Evolutionary conservation across 73 alveolate species (phyloP).

Genomic region (Paramecium primaurelia): DNA sequence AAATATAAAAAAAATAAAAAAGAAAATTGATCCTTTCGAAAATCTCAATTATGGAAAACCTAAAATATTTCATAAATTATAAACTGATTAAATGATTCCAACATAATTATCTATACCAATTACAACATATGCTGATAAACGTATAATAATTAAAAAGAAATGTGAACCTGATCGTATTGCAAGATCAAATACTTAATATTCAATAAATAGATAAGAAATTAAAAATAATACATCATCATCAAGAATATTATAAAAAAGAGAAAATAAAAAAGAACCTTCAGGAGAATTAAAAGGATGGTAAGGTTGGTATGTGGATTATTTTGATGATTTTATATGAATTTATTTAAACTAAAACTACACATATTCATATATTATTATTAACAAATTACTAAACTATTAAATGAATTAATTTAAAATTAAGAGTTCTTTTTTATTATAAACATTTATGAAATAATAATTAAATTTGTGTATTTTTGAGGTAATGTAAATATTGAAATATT

Average conservation of each 20-base stretch:
- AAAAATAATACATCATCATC: not conserved
- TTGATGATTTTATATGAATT: constrained; percentile 3
- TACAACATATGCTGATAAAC: not conserved
- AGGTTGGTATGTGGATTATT: constrained; percentile 5
- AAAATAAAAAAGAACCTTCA: not conserved
- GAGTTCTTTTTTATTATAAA: not conserved
- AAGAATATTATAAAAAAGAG: not conserved
- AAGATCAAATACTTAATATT: not conserved
- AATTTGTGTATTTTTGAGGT: not conserved
- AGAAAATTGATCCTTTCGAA: not conserved
- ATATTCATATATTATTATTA: not conserved
- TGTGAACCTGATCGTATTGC: not conserved
- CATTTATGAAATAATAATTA: not conserved
- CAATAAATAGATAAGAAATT: not conserved
- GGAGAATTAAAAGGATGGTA: not conserved
- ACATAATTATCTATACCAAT: not conserved
- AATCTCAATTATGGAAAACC: not conserved
- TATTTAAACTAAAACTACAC: not conserved
- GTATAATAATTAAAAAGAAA: not conserved
- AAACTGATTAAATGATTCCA: not conserved
- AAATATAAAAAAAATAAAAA: not conserved
- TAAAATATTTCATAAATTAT: not conserved
- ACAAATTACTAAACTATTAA: not conserved
- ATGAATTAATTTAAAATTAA: no score
- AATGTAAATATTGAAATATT: not conserved